Base-by-base conservation (phyloP, 495 filamentous ascomycete genomes). In the Penicillium ucsense region DNA sequence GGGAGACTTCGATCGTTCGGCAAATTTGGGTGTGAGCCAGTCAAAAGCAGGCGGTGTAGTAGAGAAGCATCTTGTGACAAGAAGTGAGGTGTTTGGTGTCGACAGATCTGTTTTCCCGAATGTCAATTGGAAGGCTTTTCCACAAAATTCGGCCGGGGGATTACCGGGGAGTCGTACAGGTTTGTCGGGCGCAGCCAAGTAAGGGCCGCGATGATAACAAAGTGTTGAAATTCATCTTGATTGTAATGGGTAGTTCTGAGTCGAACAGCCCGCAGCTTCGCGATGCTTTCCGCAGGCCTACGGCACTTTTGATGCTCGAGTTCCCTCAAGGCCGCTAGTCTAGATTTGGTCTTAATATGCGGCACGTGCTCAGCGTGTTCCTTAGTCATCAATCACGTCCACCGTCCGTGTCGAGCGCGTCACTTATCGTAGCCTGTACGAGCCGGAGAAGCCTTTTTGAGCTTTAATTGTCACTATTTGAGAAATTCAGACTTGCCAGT, bases 1-100 rank as follows among this genome's bases (percentile, higher is more conserved):
- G 60, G 85, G 85, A 54, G 91, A 90, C 65, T 92, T 92, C 42
- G 80, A 79, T 54, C 72, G 84, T 50, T 89, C 84, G 52, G 79
- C 71, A 49, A 80, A 67, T 63, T 81, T 85, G 7, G 90, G 89
- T 32, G 82, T 76, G 12, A 96, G 84, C 89, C 89, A 96, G 56
- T 81, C 84, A 32, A 71, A 67, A 49, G 63, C 68, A 6, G 67
- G 60, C 2, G 84, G 70, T 31, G 86, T 86, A 40, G 83, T 83
- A 43, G 87, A 86, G 70, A 95, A 95, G 59, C 77, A 63, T 60
- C 85, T 76, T 37, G 66, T 65, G 38, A 69, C 47, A 32, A 67
- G 61, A 45, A 66, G 54, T 47, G 59, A 51, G 31, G 63, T 54
- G 43, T 62, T 53, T 20, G 63, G 56, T 41, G 60, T 49, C 40